Percentiles rank a stretch among this genome's conserved stretches.
Evolutionary conservation across 257 asterid genomes (phyloP).

Genomic region (Primulina eburnea): DNA sequence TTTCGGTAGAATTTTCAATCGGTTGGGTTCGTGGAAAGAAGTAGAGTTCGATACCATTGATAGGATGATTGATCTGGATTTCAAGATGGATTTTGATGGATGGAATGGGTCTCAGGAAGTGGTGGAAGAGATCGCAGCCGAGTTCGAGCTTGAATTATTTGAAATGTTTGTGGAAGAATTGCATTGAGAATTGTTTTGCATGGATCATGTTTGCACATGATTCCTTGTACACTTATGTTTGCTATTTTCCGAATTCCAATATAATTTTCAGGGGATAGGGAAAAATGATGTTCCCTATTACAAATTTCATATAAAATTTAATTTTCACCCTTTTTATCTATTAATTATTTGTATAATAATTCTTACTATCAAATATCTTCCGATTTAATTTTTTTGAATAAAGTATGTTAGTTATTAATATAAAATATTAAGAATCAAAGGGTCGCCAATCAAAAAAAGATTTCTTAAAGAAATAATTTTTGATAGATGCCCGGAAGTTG

Average conservation of each 20-base stretch:
- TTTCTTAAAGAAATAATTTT: too few relatives aligned
- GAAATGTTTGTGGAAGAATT: slow-evolving; percentile 45
- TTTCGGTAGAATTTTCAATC: slow-evolving; percentile 38
- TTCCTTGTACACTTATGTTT: background rate
- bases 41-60: slow-evolving; percentile 52
- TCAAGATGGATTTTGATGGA: slow-evolving; percentile 33
- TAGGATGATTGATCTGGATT: slow-evolving; percentile 63
- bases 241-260: too few relatives aligned
- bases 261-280: background rate
- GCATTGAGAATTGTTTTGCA: slow-evolving; percentile 30
- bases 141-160: slow-evolving; percentile 44
- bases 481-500: background rate
- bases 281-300: background rate
- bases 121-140: slow-evolving; percentile 42
- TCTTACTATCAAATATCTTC: too few relatives aligned
- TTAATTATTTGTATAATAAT: too few relatives aligned
- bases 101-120: slow-evolving; percentile 46
- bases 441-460: background rate
- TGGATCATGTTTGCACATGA: background rate
- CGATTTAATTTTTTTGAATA: too few relatives aligned
- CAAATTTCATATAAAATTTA: too few relatives aligned
- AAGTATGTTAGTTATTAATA: too few relatives aligned
- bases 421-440: background rate
- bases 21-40: slow-evolving; percentile 51
- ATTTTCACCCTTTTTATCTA: too few relatives aligned